Base-by-base conservation (phyloP, 768 basidiomycete species). In the Tricholoma sp. region DNA sequence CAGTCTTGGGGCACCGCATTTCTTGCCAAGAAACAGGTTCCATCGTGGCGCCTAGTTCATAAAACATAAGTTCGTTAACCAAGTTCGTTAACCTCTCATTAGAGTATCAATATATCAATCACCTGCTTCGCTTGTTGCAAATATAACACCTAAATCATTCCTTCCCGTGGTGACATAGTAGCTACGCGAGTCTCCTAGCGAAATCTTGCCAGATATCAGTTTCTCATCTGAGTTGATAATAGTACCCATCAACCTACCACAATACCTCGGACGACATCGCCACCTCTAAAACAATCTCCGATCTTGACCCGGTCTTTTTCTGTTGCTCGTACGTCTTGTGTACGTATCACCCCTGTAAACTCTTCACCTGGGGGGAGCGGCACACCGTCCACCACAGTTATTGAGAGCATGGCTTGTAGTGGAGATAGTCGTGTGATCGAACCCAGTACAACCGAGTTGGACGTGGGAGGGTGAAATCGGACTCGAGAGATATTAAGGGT, bases 101-200 rank as follows among this genome's bases (percentile, higher is more conserved):
- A 24, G 17, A 12, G 41, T 54, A 17, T 24, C 20, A 50, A 74
- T 78, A 37, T 54, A 17, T 24, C 20, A 50, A 74, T 78, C 64
- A 84, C 91, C 91, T 49, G 88, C 86, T 73, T 94, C 92, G 68
- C 89, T 91, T 6, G 86, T 88, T 10, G 93, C 94, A 68, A 91
- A 94, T 52, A 95, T 88, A 8, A 96, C 94, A 0, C 94, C 94
- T 3, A 96, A 80, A 61, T 94, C 88, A 67, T 94, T 94, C 41
- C 90, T 76, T 6, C 90, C 94, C 3, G 94, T 96, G 0, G 93
- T 91, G 29, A 96, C 80, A 74, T 92, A 95, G 72, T 96, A 96
- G 63, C 88, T 92, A 44, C 91, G 83, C 24, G 93, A 86, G 70
- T 96, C 94, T 9, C 94, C 94, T 24, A 97, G 77, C 15, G 94